Evolutionary conservation across 2,329 filamentous ascomycete species (phyloP), one percentile per base, ranked within the genome.

Genomic region (Penicillium sp.): DNA sequence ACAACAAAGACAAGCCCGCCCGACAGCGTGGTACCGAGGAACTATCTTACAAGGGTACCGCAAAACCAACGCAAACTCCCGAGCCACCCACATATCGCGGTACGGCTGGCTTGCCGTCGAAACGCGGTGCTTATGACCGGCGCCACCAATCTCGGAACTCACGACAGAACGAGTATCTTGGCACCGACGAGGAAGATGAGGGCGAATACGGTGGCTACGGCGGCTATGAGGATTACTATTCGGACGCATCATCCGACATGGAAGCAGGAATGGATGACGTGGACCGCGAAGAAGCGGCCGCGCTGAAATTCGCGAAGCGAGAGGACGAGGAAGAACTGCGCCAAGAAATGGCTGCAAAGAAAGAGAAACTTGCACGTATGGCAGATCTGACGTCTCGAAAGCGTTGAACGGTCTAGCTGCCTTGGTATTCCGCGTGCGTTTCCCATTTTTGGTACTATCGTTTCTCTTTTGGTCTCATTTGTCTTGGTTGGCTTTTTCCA

Each of bases 211-310:
- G 47, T 40, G 71, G 68, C 38, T 73, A 69, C 49, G 73, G 47
- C 40, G 71, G 68, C 38, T 71, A 74, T 47, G 71, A 76, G 11
- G 74, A 76, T 56, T 74, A 75, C 56, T 76, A 74, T 47, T 79
- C 76, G 1, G 77, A 78, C 49, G 74, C 56, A 36, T 78, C 75
- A 7, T 78, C 76, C n/a, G 78, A 79, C 55, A 81, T 81, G 79
- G 79, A 81, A 64, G 79, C 77, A 47, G 79, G 77, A 21, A 67
- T 76, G 18, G 67, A 72, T 47, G 78, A 80, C 56, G 64, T 81
- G 46, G 76, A 78, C 51, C 58, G 70, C 24, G 79, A 81, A 63
- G 79, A 81, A 61, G 67, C 65, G 21, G 56, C 57, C 13, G 77
- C 79, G 7, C 60, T 77, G 32, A 71, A 67, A 51, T 63, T 59